Percentiles rank a stretch among this genome's conserved stretches.
phyloP scores from a whole-genome alignment of 1,284 basidiomycete species.

The Papiliotrema flavescens region DNA sequence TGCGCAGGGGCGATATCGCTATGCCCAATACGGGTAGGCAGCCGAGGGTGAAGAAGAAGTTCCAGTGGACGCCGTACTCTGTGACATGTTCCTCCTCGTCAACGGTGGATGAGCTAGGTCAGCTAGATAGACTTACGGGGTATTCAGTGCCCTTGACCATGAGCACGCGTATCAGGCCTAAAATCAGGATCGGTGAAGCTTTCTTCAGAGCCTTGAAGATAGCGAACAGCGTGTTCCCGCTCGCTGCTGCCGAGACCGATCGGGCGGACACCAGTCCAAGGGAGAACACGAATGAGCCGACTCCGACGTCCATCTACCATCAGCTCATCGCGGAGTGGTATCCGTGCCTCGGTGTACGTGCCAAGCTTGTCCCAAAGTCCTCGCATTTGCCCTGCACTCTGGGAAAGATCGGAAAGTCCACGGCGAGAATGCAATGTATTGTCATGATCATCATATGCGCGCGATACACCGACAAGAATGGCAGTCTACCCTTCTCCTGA shows the following conservation, averaged over 20 bases:
- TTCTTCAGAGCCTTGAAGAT: constrained; percentile 54
- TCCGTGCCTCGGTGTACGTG: constrained; percentile 48
- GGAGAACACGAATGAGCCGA: constrained; percentile 79
- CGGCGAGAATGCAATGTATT: constrained; percentile 83
- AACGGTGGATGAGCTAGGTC: constrained; percentile 1
- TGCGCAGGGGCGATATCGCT: constrained; percentile 63
- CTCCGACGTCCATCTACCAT: constrained; percentile 90
- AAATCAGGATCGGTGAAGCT: constrained; percentile 63
- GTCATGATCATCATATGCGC: constrained; percentile 97
- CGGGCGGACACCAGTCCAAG: constrained; percentile 81
- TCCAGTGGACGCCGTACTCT: constrained; percentile 98
- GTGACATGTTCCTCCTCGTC: constrained; percentile 81
- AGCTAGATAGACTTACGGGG: constrained; percentile 58
- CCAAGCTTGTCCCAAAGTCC: constrained; percentile 86
- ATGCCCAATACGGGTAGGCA: constrained; percentile 73
- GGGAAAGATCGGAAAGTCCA: constrained; percentile 92
- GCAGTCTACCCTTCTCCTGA: constrained; percentile 11
- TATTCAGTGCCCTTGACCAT: constrained; percentile 93
- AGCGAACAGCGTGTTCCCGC: constrained; percentile 2
- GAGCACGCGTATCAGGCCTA: constrained; percentile 74
- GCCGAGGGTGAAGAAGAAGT: constrained; percentile 94
- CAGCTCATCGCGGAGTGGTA: neutral
- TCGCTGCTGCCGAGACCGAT: constrained; percentile 9
- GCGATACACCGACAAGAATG: constrained; percentile 80
- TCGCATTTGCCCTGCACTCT: constrained; percentile 87